Percentiles rank a stretch among this genome's conserved stretches.
phyloP scores from a whole-genome alignment of 2,329 filamentous ascomycete species.

The Thielaviopsis euricoi region DNA sequence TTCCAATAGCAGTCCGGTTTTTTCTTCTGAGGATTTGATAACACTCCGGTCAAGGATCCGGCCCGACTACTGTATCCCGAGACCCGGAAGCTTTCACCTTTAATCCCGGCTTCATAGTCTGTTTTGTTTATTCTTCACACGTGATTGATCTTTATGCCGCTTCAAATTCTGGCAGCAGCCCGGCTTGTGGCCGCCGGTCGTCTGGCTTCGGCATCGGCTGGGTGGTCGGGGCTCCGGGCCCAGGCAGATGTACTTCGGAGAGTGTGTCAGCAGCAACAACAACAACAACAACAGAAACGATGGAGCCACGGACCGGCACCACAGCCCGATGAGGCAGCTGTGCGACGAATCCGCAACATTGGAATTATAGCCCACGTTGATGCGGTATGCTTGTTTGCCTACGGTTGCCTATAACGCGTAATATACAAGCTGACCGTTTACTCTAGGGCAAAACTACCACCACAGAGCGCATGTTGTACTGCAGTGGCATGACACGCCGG shows the following conservation, averaged over 20 bases:
- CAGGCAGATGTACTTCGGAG: not conserved
- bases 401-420: not conserved
- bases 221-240: not conserved
- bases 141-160: not conserved
- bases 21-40: too few species aligned
- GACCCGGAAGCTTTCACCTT: too few species aligned
- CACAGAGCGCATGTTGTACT: conserved; percentile 97
- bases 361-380: conserved; percentile 98
- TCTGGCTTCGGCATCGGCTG: not conserved
- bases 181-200: not conserved
- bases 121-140: too few species aligned
- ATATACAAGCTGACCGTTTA: conserved; percentile 11
- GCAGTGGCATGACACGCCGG: conserved; percentile 74
- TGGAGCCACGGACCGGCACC: conserved; percentile 2
- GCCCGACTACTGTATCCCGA: too few species aligned
- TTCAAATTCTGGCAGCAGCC: not conserved
- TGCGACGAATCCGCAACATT: conserved; percentile 56
- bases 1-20: too few species aligned
- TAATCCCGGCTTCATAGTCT: too few species aligned
- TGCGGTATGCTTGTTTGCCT: conserved; percentile 36
- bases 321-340: not conserved
- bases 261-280: not conserved
- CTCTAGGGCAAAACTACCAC: conserved; percentile 82
- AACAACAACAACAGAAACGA: not conserved
- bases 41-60: too few species aligned